Evolutionary conservation across 768 basidiomycete species (phyloP), one percentile per base, ranked within the genome.

Genomic region (Mycena galopus): DNA sequence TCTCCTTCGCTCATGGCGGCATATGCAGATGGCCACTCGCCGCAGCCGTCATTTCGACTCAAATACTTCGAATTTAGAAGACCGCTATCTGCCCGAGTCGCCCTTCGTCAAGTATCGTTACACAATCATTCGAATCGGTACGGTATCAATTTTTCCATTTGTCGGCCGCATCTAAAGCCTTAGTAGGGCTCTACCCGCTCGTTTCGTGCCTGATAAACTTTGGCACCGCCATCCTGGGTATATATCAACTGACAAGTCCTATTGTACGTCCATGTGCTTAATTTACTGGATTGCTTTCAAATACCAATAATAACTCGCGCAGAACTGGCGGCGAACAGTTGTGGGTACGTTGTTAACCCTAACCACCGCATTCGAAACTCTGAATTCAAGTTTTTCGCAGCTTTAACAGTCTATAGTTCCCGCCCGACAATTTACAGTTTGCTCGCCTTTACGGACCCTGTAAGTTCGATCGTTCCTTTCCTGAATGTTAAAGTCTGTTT

Each of bases 191-290:
- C 53, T 56, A 56, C 27, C 53, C 53, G 29, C 53, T 56, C 53
- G 53, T 32, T 56, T 56, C 53, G 53, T 56, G 53, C 53, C 27
- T 56, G 29, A 56, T 30, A 56, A 56, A 56, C 53, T 56, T 56
- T 56, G 7, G 12, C 27, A 29, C 53, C 53, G 29, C n/a, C n/a
- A n/a, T n/a, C n/a, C n/a, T n/a, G n/a, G n/a, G n/a, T n/a, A n/a
- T n/a, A n/a, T n/a, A n/a, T n/a, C n/a, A n/a, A n/a, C n/a, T n/a
- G n/a, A n/a, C n/a, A n/a, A n/a, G n/a, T n/a, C n/a, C n/a, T n/a
- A n/a, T n/a, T n/a, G n/a, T n/a, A n/a, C n/a, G n/a, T n/a, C n/a
- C n/a, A n/a, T n/a, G n/a, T n/a, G n/a, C n/a, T n/a, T n/a, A n/a
- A n/a, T n/a, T n/a, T n/a, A n/a, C n/a, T n/a, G n/a, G n/a, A n/a